These are phyloP conservation scores for Dendrothele bispora DNA, from an alignment of 768 basidiomycete species.

Conservation along the genomic window DNA sequence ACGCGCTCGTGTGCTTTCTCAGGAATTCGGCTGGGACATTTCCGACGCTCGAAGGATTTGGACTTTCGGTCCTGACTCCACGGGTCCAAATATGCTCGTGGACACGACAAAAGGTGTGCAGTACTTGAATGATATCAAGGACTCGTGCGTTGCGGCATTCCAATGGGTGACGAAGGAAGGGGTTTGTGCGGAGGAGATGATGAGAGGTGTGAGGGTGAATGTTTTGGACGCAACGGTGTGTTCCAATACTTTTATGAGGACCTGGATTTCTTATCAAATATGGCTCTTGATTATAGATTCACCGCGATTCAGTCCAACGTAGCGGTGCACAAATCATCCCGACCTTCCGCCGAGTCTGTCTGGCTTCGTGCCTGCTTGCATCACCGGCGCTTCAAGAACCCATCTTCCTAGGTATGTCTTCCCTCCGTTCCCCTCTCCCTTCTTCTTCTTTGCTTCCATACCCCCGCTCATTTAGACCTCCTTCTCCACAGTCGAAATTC, in stretches of 20 bases:
- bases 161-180: constrained; percentile 99
- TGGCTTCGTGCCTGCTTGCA: constrained; percentile 93
- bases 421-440: not conserved
- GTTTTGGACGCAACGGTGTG: constrained; percentile 90
- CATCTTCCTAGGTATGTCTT: constrained; percentile 75
- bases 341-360: constrained; percentile 91
- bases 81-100: constrained; percentile 93
- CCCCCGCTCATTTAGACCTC: too few relatives aligned
- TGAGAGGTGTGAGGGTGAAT: constrained; percentile 98
- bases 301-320: too few relatives aligned
- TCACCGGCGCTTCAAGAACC: constrained; percentile 93
- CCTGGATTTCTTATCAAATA: not conserved
- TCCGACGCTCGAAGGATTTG: constrained; percentile 99
- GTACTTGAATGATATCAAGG: constrained; percentile 99
- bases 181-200: constrained; percentile 93
- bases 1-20: constrained; percentile 92
- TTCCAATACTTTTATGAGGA: too few relatives aligned
- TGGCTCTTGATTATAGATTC: constrained; percentile 46
- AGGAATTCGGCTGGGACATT: constrained; percentile 97
- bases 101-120: constrained; percentile 99
- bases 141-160: constrained; percentile 97
- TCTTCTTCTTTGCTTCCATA: not conserved
- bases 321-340: constrained; percentile 99
- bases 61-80: constrained; percentile 99
- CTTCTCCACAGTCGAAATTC: constrained; percentile 81